Evolutionary conservation across 148 eudicot genomes (phyloP).

Genomic region (Silene uniflora): DNA sequence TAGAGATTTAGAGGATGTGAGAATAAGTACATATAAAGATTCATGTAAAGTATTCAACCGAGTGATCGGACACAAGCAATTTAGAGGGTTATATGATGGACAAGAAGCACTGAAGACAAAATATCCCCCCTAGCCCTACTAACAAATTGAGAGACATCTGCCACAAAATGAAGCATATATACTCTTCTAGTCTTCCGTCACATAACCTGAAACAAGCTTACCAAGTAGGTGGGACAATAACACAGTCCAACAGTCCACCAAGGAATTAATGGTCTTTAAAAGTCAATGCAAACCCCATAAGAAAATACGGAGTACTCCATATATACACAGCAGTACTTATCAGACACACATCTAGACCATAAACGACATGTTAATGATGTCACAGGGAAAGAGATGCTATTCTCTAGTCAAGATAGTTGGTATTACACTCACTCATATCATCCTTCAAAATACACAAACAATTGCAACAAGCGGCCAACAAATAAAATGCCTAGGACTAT

Average conservation of each 20-base stretch:
- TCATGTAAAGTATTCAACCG: neutral
- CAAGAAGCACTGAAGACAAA: neutral
- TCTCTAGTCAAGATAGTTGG: no score
- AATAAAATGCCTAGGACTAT: neutral
- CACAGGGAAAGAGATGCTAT: no score
- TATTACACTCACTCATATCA: neutral
- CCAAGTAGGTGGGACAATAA: neutral
- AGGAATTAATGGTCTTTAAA: neutral
- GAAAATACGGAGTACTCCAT: neutral
- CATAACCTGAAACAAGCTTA: neutral
- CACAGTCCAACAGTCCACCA: neutral
- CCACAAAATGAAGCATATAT: neutral
- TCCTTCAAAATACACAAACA: neutral
- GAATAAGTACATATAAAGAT: neutral
- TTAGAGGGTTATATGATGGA: conserved; percentile 1
- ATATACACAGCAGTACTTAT: neutral
- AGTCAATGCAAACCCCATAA: neutral
- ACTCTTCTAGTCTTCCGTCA: no score
- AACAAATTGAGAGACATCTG: neutral
- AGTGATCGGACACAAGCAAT: neutral
- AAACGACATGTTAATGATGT: neutral
- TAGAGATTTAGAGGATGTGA: neutral
- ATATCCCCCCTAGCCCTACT: neutral
- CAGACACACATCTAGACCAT: neutral
- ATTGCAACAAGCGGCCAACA: neutral